phyloP scores from a whole-genome alignment of 1,284 basidiomycete genomes.

The Ceratobasidium sp. region DNA sequence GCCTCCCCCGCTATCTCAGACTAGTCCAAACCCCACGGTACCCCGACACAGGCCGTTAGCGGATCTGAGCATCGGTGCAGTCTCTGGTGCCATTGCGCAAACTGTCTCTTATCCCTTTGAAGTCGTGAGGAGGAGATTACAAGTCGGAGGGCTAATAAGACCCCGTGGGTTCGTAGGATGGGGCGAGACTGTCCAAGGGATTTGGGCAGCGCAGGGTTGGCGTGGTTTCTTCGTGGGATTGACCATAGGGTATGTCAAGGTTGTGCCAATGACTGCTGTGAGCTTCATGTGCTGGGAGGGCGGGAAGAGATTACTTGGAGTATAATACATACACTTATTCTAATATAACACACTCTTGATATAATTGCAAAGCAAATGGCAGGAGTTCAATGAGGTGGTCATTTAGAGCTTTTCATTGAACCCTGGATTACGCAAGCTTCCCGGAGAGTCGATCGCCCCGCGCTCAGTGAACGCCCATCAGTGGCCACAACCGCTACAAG shows the following conservation, averaged over 20 bases:
- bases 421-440: slow-evolving; percentile 34
- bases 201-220: slow-evolving; percentile 82
- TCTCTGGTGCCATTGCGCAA: slow-evolving; percentile 92
- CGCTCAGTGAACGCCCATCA: slow-evolving; percentile 11
- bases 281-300: slow-evolving; percentile 84
- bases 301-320: slow-evolving; percentile 71
- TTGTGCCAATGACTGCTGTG: slow-evolving; percentile 96
- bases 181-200: slow-evolving; percentile 78
- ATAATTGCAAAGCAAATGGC: no score
- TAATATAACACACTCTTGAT: slow-evolving; percentile 4
- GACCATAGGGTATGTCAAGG: slow-evolving; percentile 94
- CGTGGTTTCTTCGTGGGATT: slow-evolving; percentile 95
- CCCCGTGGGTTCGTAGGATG: slow-evolving; percentile 81
- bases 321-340: slow-evolving; percentile 54
- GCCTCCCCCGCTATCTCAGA: slow-evolving; percentile 55
- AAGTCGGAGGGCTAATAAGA: slow-evolving; percentile 89
- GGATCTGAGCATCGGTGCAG: slow-evolving; percentile 84
- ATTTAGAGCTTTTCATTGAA: not conserved
- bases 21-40: slow-evolving; percentile 63
- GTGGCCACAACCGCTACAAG: slow-evolving; percentile 9
- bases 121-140: slow-evolving; percentile 93
- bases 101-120: slow-evolving; percentile 98
- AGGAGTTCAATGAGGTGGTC: not conserved
- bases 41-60: slow-evolving; percentile 59
- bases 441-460: slow-evolving; percentile 28